Conservation (phyloP, 1,139 yeast genomes). For the Yamadazyma dendronema region DNA sequence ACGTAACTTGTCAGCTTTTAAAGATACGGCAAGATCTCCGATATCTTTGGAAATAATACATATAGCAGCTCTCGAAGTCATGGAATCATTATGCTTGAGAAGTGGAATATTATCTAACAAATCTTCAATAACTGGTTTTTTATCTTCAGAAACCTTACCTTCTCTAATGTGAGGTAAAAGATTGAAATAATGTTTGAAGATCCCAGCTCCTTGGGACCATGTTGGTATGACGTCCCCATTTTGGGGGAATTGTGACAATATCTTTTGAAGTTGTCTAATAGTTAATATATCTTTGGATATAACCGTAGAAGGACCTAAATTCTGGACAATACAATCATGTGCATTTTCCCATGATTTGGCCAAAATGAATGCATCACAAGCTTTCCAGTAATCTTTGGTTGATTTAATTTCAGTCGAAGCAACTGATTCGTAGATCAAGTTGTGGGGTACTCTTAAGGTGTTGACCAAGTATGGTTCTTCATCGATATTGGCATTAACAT, state of each 20-base stretch:
- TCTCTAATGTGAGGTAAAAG: constrained; percentile 19
- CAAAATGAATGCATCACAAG: constrained; percentile 59
- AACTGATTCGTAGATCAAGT: constrained; percentile 49
- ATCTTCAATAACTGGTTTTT: constrained; percentile 17
- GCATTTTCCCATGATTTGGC: constrained; percentile 67
- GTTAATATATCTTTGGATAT: constrained; percentile 43
- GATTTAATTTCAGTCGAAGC: constrained; percentile 44
- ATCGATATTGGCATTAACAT: constrained; percentile 19
- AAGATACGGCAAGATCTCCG: constrained; percentile 37
- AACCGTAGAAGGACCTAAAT: constrained; percentile 70
- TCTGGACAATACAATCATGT: constrained; percentile 50
- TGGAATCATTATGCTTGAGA: constrained; percentile 22
- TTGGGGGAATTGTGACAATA: constrained; percentile 50
- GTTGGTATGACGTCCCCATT: constrained; percentile 39
- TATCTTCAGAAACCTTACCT: constrained; percentile 7
- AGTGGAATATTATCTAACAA: constrained; percentile 48
- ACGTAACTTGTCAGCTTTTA: constrained; percentile 16
- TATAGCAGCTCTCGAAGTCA: constrained; percentile 41
- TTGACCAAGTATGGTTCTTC: constrained; percentile 34
- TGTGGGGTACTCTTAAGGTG: constrained; percentile 44
- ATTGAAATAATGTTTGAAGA: constrained; percentile 48
- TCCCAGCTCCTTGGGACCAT: constrained; percentile 65
- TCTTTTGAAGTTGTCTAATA: constrained; percentile 29
- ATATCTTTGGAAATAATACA: constrained; percentile 51
- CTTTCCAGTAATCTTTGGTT: constrained; percentile 50